Percentiles rank a stretch among this genome's conserved stretches.
Conservation (phyloP, 2,329 filamentous ascomycete genomes). For the Ascomycota sp. region DNA sequence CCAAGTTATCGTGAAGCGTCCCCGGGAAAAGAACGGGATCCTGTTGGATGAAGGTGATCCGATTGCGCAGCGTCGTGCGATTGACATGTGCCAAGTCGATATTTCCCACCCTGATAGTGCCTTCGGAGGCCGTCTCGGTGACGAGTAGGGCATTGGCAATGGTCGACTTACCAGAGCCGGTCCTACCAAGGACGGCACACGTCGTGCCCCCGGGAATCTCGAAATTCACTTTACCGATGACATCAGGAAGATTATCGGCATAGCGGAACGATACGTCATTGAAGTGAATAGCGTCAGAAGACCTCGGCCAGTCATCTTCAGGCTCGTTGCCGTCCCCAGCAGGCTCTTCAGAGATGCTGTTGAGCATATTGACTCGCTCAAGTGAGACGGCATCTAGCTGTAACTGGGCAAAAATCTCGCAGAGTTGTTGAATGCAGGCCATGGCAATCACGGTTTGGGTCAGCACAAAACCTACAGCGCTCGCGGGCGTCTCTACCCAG, state of each 20-base stretch:
- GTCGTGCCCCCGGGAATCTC: conserved; percentile 46
- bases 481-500: conserved; percentile 52
- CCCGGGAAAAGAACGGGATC: conserved; percentile 42
- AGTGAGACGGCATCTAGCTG: conserved; percentile 88
- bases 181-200: conserved; percentile 56
- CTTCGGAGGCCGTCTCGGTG: conserved; percentile 28
- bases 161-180: conserved; percentile 75
- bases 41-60: conserved; percentile 42
- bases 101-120: conserved; percentile 31
- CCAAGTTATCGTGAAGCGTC: conserved; percentile 42
- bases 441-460: conserved; percentile 24
- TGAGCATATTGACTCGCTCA: conserved; percentile 64
- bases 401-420: conserved; percentile 60
- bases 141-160: conserved; percentile 37
- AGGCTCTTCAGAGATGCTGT: conserved; percentile 58
- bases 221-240: conserved; percentile 47
- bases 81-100: conserved; percentile 31
- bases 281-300: conserved; percentile 53
- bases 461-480: conserved; percentile 67
- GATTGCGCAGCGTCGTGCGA: conserved; percentile 32
- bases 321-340: conserved; percentile 48
- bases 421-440: conserved; percentile 31
- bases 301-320: conserved; percentile 55
- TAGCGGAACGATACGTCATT: conserved; percentile 62
- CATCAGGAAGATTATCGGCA: conserved; percentile 55